A percentile compares a stretch with the other conserved stretches of the same genome.
phyloP scores from a whole-genome alignment of 805 yeast species.

The Candida sphagnicola region DNA sequence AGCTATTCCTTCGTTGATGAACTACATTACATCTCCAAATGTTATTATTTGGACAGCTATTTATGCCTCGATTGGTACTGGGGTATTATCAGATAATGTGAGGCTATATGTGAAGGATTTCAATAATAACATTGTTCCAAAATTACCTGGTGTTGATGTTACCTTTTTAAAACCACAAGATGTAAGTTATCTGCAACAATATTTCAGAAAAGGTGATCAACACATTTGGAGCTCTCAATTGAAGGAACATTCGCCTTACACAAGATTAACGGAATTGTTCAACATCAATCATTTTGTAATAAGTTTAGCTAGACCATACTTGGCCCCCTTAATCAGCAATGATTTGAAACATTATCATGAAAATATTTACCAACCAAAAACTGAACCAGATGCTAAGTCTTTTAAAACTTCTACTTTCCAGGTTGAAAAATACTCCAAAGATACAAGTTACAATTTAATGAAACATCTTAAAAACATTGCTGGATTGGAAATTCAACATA shows the following conservation, averaged over 20 bases:
- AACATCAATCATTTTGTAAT: constrained; percentile 92
- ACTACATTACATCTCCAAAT: constrained; percentile 91
- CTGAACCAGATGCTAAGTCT: constrained; percentile 2
- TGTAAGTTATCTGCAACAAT: constrained; percentile 44
- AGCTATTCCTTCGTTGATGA: constrained; percentile 68
- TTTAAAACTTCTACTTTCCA: constrained; percentile 1
- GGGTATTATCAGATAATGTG: constrained; percentile 55
- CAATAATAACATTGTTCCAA: constrained; percentile 56
- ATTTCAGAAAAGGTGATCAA: constrained; percentile 21
- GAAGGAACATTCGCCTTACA: constrained; percentile 59
- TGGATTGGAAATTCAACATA: constrained; percentile 78
- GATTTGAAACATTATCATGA: constrained; percentile 69
- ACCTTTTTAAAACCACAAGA: constrained; percentile 42
- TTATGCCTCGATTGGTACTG: constrained; percentile 76
- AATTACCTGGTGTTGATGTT: constrained; percentile 37
- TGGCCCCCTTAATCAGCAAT: constrained; percentile 83
- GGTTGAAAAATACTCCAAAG: constrained; percentile 29
- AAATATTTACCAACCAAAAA: constrained; percentile 7
- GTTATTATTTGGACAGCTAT: constrained; percentile 88
- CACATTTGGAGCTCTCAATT: constrained; percentile 15
- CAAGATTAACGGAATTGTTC: constrained; percentile 84
- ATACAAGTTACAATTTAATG: constrained; percentile 26
- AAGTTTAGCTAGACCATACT: constrained; percentile 87
- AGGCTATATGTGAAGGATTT: constrained; percentile 58
- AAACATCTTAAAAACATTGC: constrained; percentile 48